phyloP scores from a whole-genome alignment of 202 grass and related monocot genomes.

The Panicum hallii region DNA sequence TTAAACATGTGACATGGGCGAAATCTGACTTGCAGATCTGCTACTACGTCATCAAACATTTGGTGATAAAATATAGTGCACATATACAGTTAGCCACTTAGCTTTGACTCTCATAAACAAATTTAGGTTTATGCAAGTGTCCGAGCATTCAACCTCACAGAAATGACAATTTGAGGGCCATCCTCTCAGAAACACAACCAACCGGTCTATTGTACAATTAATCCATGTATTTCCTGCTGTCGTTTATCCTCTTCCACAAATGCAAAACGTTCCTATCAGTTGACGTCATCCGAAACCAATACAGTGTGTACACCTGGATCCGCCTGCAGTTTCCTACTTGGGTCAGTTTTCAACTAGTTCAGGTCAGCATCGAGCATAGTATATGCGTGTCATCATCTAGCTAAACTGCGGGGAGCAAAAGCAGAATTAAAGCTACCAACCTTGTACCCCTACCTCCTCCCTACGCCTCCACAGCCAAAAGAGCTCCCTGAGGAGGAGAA shows the following conservation, averaged over 20 bases:
- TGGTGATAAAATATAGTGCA: too few species aligned
- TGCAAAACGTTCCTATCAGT: constrained; percentile 25
- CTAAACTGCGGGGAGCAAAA: constrained; percentile 13
- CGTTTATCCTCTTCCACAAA: background rate
- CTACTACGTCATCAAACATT: background rate
- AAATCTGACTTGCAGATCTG: constrained; percentile 7
- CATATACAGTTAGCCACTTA: background rate
- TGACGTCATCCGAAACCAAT: constrained; percentile 26
- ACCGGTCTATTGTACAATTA: background rate
- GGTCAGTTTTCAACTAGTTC: constrained; percentile 38
- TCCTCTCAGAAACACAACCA: background rate
- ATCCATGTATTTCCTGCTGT: background rate
- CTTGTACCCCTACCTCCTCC: background rate
- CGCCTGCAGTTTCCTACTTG: constrained; percentile 2
- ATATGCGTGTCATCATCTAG: constrained; percentile 17
- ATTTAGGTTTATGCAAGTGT: constrained; percentile 23
- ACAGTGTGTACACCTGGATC: constrained; percentile 34
- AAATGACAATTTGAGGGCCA: background rate
- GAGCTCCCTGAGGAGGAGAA: constrained; percentile 9
- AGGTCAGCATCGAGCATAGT: constrained; percentile 22
- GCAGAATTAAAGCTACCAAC: constrained; percentile 29
- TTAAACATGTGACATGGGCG: background rate
- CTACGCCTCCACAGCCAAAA: background rate
- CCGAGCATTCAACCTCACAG: background rate
- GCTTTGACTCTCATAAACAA: background rate